Percentiles rank a stretch among this genome's conserved stretches.
phyloP scores from a whole-genome alignment of 345 rosid genomes.

The Murraya koenigii region DNA sequence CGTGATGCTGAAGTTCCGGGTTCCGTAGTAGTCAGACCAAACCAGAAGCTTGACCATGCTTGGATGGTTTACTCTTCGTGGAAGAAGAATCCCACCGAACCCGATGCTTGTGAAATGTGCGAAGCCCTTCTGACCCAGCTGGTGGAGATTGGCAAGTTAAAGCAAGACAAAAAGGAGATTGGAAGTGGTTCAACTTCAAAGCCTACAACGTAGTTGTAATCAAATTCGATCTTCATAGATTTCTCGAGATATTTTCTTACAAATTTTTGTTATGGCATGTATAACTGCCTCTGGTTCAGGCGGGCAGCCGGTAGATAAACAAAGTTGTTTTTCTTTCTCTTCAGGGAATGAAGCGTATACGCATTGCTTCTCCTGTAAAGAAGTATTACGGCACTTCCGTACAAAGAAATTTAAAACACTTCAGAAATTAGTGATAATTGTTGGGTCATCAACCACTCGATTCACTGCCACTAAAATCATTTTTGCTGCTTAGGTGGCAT shows the following conservation, averaged over 20 bases:
- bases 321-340: no score
- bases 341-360: neutral
- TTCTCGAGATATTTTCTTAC: neutral
- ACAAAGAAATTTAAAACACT: neutral
- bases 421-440: neutral
- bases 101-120: slow-evolving; percentile 60
- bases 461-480: neutral
- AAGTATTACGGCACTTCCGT: neutral
- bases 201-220: neutral
- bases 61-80: slow-evolving; percentile 66
- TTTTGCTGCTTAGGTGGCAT: neutral
- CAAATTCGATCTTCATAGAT: neutral
- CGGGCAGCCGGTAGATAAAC: no score
- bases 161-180: slow-evolving; percentile 20
- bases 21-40: slow-evolving; percentile 52
- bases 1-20: slow-evolving; percentile 72
- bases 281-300: no score
- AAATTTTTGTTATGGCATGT: no score
- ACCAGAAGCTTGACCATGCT: slow-evolving; percentile 56
- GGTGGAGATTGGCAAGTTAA: slow-evolving; percentile 43
- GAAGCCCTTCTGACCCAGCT: slow-evolving; percentile 60
- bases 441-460: neutral
- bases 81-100: slow-evolving; percentile 37
- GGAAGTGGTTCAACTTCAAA: neutral
- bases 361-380: neutral